Conservation (phyloP, 1,139 yeast species). For the Debaryomyces robertsiae region DNA sequence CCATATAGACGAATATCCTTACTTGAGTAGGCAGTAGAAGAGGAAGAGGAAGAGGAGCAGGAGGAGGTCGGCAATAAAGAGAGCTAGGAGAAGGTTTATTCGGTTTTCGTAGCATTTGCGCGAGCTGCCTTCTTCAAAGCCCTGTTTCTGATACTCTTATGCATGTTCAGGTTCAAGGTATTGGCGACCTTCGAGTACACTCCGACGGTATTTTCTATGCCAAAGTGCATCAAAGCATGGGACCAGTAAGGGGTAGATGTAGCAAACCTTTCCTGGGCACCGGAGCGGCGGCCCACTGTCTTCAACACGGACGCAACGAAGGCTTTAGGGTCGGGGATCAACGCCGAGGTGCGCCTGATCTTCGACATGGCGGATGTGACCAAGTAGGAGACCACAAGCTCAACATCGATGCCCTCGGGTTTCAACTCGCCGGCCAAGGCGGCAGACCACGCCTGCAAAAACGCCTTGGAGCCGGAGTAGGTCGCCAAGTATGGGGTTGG, state of each 20-base stretch:
- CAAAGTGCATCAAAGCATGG: conserved; percentile 92
- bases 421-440: conserved; percentile 88
- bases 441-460: conserved; percentile 88
- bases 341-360: conserved; percentile 69
- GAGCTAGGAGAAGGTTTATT: conserved; percentile 10
- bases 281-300: conserved; percentile 79
- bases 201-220: conserved; percentile 77
- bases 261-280: conserved; percentile 89
- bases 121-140: conserved; percentile 75
- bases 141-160: conserved; percentile 73
- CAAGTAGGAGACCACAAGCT: conserved; percentile 82
- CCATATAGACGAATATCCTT: conserved; percentile 1
- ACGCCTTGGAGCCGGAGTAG: conserved; percentile 95
- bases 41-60: neutral
- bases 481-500: conserved; percentile 94
- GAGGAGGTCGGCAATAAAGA: no score
- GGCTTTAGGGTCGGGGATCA: conserved; percentile 79
- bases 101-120: conserved; percentile 22
- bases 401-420: conserved; percentile 74
- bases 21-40: no score
- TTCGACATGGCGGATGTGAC: conserved; percentile 97
- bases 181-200: conserved; percentile 75
- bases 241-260: conserved; percentile 92
- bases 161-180: conserved; percentile 70
- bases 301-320: conserved; percentile 74